Evolutionary conservation across 306 rosid species (phyloP).

Genomic region (Dalbergia cochinchinensis): DNA sequence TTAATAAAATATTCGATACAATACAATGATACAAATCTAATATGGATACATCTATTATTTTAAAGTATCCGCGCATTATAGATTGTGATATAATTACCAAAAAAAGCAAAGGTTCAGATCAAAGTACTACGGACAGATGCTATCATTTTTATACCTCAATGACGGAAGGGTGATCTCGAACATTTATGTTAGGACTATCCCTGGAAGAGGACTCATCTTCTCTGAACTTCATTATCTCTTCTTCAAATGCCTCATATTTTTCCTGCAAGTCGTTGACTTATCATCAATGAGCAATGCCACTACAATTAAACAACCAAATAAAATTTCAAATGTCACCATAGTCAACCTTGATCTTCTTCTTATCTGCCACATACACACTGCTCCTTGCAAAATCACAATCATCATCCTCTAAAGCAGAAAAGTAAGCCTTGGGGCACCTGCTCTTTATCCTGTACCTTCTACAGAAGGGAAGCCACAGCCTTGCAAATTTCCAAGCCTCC

Average conservation of each 20-base stretch:
- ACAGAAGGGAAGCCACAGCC: conserved; percentile 79
- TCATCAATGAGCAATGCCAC: conserved; percentile 6
- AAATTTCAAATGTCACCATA: neutral
- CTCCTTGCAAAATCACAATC: conserved; percentile 37
- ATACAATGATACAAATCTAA: too few relatives aligned
- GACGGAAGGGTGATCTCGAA: conserved; percentile 53
- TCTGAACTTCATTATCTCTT: conserved; percentile 44
- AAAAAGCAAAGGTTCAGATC: neutral
- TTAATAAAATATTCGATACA: too few relatives aligned
- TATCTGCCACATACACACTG: conserved; percentile 50
- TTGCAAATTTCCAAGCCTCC: conserved; percentile 63
- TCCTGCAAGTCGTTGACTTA: conserved; percentile 52
- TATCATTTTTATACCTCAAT: conserved; percentile 57
- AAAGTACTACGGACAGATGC: neutral
- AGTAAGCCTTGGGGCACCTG: conserved; percentile 71
- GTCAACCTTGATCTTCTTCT: conserved; percentile 51
- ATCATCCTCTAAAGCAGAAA: conserved; percentile 51
- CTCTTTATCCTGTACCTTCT: conserved; percentile 50
- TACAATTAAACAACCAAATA: neutral
- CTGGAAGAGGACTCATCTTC: conserved; percentile 7
- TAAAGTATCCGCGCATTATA: too few relatives aligned
- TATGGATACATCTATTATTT: too few relatives aligned
- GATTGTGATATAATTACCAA: too few relatives aligned
- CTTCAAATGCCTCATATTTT: conserved; percentile 55
- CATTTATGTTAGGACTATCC: conserved; percentile 17